Conservation (phyloP, 2,329 filamentous ascomycete species). For the Pyricularia pennisetigena region DNA sequence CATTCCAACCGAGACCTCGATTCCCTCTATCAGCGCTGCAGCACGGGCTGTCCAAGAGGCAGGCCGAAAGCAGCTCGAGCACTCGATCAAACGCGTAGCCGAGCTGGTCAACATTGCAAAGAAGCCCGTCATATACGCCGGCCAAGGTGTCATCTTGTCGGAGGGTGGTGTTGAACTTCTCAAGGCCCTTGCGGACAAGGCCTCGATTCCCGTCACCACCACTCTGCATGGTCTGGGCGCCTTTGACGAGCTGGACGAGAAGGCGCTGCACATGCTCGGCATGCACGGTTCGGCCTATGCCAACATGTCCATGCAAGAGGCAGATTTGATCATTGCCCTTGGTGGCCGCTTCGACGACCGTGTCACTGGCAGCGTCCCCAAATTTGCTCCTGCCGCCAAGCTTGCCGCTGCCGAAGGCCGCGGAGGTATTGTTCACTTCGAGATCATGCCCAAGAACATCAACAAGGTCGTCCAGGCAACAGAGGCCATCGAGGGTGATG, state of each 20-base stretch:
- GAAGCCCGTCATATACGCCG: slow-evolving; percentile 92
- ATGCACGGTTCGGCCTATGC: slow-evolving; percentile 98
- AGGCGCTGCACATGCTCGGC: slow-evolving; percentile 94
- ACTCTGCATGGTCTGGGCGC: slow-evolving; percentile 89
- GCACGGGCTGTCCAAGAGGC: slow-evolving; percentile 70
- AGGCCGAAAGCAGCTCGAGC: slow-evolving; percentile 60
- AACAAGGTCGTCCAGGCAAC: slow-evolving; percentile 98
- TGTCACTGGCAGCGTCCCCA: slow-evolving; percentile 70
- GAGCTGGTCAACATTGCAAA: slow-evolving; percentile 78
- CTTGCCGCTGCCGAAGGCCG: slow-evolving; percentile 74
- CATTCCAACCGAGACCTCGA: slow-evolving; percentile 65
- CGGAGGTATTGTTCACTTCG: slow-evolving; percentile 94
- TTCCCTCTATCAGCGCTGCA: slow-evolving; percentile 77
- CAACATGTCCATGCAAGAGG: slow-evolving; percentile 96
- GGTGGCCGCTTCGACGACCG: slow-evolving; percentile 95
- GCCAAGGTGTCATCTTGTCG: slow-evolving; percentile 75
- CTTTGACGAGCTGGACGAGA: slow-evolving; percentile 87
- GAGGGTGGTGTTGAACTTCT: slow-evolving; percentile 72
- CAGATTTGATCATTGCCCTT: slow-evolving; percentile 90
- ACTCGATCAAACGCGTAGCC: slow-evolving; percentile 67
- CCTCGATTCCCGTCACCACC: slow-evolving; percentile 87
- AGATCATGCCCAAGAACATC: slow-evolving; percentile 99
- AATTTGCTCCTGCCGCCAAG: slow-evolving; percentile 85
- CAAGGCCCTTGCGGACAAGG: slow-evolving; percentile 81
- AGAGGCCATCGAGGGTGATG: slow-evolving; percentile 90